Conservation (phyloP, 208 protist genomes). For the Acanthamoeba lenticulata region DNA sequence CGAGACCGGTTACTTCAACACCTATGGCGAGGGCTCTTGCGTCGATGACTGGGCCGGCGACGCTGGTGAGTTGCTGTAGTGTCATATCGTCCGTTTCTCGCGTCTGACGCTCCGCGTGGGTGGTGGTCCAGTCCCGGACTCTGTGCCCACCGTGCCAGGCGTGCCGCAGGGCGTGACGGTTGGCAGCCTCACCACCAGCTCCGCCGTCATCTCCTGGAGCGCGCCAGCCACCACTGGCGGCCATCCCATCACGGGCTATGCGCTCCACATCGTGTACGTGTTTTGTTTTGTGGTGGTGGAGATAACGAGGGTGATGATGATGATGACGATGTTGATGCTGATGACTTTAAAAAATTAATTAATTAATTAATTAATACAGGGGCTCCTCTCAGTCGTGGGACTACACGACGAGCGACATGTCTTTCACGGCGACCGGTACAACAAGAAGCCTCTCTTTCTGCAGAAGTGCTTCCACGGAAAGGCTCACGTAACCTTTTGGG, state of each 20-base stretch:
- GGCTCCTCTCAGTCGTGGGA: too few relatives aligned
- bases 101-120: neutral
- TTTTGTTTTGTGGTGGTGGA: neutral
- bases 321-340: too few relatives aligned
- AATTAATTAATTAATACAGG: too few relatives aligned
- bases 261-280: neutral
- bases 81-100: neutral
- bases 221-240: neutral
- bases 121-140: neutral
- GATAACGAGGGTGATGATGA: too few relatives aligned
- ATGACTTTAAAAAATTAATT: too few relatives aligned
- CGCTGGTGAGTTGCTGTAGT: neutral
- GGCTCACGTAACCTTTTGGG: neutral
- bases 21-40: neutral
- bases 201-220: neutral
- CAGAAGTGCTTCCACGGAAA: too few relatives aligned
- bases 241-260: neutral
- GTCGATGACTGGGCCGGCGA: neutral
- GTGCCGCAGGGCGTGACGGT: neutral
- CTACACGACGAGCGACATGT: too few relatives aligned
- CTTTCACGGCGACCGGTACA: too few relatives aligned
- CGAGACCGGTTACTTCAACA: slow-evolving; percentile 3
- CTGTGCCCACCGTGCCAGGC: neutral
- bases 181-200: neutral
- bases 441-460: too few relatives aligned